Evolutionary conservation across 2,329 filamentous ascomycete species (phyloP), one percentile per base, ranked within the genome.

Genomic region (Aspergillus sp.): DNA sequence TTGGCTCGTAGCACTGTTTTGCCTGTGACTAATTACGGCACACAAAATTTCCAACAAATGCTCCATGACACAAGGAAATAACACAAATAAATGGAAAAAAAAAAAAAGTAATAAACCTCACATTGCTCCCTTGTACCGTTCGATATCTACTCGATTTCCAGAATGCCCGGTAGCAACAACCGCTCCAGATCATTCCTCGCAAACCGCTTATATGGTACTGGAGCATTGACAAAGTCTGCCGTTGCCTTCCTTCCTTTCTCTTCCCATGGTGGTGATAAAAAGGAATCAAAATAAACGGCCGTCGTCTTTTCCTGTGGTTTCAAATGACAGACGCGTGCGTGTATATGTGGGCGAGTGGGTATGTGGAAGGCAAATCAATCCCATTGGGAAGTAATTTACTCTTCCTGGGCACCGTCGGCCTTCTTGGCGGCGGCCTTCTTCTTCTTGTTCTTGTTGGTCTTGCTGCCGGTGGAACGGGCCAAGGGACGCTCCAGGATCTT

Each of bases 371-470:
- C 37, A 39, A 12, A 19, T 39, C 7, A 19, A 10, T 39, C 19
- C 17, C 37, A 39, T 12, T 15, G 17, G 37, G 15, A 39, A 39
- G 37, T 7, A 19, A 7, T 39, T 39, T 12, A 19, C 19, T 20
- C 17, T 19, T 74, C 67, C 50, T 69, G 66, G 38, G 65, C 65
- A 42, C 60, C 66, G 3, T 64, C 60, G 13, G 65, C 58, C 67
- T 77, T 76, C 61, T 70, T 72, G 44, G 69, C 61, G 45, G 63
- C 61, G 37, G 64, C 56, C 78, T 86, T 83, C 80, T 87, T 90
- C 82, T 90, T 94, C 79, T 90, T 91, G 78, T 87, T 93, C 78
- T 89, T 89, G 67, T 89, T 90, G 69, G 90, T 90, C 74, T 88
- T 88, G 57, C 84, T 77, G 45, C 73, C 74, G 39, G 76, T 74